Evolutionary conservation across 2,329 filamentous ascomycete species (phyloP).

Genomic region (Fusarium begoniae): DNA sequence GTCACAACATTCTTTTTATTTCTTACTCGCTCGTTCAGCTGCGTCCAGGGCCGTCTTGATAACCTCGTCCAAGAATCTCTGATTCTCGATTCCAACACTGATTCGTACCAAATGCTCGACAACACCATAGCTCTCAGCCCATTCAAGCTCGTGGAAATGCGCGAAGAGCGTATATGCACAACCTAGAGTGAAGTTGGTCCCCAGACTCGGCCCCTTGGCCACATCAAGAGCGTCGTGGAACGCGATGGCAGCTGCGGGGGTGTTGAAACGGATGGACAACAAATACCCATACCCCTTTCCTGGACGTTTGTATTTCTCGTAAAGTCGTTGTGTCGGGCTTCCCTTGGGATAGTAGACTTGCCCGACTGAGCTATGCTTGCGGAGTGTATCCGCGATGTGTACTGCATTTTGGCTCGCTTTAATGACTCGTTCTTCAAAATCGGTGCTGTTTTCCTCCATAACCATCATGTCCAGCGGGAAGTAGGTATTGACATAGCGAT

Average conservation of each 20-base stretch:
- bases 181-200: constrained; percentile 59
- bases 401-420: constrained; percentile 41
- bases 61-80: constrained; percentile 40
- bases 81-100: constrained; percentile 55
- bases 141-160: constrained; percentile 50
- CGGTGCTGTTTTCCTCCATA: constrained; percentile 52
- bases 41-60: constrained; percentile 28
- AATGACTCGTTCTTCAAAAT: constrained; percentile 49
- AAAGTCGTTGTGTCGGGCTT: constrained; percentile 46
- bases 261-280: constrained; percentile 59
- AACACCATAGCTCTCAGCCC: constrained; percentile 52
- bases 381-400: constrained; percentile 40
- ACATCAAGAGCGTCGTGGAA: constrained; percentile 61
- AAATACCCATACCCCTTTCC: constrained; percentile 61
- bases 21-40: not conserved
- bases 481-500: constrained; percentile 37
- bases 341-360: constrained; percentile 55
- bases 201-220: constrained; percentile 61
- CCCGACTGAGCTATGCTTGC: constrained; percentile 32
- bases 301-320: constrained; percentile 46
- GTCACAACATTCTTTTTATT: not conserved
- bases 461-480: constrained; percentile 41
- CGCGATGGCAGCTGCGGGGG: constrained; percentile 45
- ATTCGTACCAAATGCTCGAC: constrained; percentile 54
- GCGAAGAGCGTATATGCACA: constrained; percentile 52